Percentiles rank a stretch among this genome's conserved stretches.
Evolutionary conservation across 2,329 filamentous ascomycete genomes (phyloP).

Genomic region (Zymoseptoria tritici): DNA sequence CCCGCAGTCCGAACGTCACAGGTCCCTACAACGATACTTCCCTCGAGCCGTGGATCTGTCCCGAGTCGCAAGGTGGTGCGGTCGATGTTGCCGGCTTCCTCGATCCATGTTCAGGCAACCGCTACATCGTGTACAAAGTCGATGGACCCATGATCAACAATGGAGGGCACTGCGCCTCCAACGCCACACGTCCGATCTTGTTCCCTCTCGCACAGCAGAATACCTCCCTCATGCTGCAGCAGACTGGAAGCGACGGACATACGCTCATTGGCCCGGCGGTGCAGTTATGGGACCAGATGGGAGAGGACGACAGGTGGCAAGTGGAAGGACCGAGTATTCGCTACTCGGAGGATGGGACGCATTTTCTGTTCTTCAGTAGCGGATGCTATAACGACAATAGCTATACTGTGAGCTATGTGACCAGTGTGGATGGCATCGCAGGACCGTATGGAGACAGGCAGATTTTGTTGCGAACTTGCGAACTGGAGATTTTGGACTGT

Average conservation of each 20-base stretch:
- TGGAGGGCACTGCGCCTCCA: conserved; percentile 39
- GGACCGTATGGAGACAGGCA: conserved; percentile 19
- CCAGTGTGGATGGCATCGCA: conserved; percentile 7
- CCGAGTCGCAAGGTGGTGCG: conserved; percentile 29
- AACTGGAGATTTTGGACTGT: conserved; percentile 14
- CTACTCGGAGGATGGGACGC: conserved; percentile 11
- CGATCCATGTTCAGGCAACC: conserved; percentile 44
- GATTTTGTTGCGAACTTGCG: conserved; percentile 17
- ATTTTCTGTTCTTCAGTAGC: conserved; percentile 21
- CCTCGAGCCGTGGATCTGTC: conserved; percentile 17
- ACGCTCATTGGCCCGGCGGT: conserved; percentile 13
- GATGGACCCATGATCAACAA: conserved; percentile 49
- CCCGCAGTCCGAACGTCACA: conserved; percentile 12
- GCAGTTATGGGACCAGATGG: conserved; percentile 18
- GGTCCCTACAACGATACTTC: conserved; percentile 19
- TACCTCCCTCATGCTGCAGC: conserved; percentile 53
- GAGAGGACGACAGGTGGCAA: conserved; percentile 15
- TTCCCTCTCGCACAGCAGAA: neutral
- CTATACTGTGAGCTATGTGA: conserved; percentile 21
- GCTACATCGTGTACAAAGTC: conserved; percentile 59
- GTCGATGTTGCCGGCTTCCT: conserved; percentile 57
- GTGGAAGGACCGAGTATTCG: conserved; percentile 19
- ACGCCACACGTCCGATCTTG: conserved; percentile 18
- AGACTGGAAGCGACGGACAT: conserved; percentile 43
- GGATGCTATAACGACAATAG: conserved; percentile 16